These are phyloP conservation scores for Thinopyrum obtusiflorum DNA, from an alignment of 202 grass and related monocot genomes.

Conservation along the genomic window DNA sequence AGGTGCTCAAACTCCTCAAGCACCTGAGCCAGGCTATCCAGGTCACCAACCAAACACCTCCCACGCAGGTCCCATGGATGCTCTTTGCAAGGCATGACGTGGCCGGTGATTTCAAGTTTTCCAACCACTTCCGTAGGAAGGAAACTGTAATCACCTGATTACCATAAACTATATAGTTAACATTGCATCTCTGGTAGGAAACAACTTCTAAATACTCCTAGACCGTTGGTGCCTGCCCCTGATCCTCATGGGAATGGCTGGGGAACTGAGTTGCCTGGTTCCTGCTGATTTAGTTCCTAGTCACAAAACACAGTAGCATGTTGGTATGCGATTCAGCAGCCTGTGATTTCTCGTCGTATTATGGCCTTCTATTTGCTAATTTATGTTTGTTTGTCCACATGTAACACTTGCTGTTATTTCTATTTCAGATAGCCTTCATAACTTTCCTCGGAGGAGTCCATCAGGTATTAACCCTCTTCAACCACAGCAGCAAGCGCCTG, in stretches of 20 bases:
- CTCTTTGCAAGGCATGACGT: neutral
- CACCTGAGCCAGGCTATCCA: neutral
- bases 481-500: constrained; percentile 54
- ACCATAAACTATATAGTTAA: neutral
- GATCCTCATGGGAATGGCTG: neutral
- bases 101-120: neutral
- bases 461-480: constrained; percentile 54
- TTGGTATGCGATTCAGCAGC: neutral
- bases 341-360: constrained; percentile 1
- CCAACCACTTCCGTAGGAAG: neutral
- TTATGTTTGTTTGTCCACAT: constrained; percentile 5
- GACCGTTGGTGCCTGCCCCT: neutral
- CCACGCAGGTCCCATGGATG: neutral
- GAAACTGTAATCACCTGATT: neutral
- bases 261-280: neutral
- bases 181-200: neutral
- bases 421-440: constrained; percentile 35
- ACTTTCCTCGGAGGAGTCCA: constrained; percentile 71
- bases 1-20: neutral
- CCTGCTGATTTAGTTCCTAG: neutral
- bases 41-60: neutral
- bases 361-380: constrained; percentile 1
- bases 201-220: neutral
- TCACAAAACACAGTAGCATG: neutral
- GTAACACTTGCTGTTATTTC: constrained; percentile 25